Percentiles rank a stretch among this genome's conserved stretches.
Conservation (phyloP, 2,329 filamentous ascomycete species). For the Colletotrichum musae region DNA sequence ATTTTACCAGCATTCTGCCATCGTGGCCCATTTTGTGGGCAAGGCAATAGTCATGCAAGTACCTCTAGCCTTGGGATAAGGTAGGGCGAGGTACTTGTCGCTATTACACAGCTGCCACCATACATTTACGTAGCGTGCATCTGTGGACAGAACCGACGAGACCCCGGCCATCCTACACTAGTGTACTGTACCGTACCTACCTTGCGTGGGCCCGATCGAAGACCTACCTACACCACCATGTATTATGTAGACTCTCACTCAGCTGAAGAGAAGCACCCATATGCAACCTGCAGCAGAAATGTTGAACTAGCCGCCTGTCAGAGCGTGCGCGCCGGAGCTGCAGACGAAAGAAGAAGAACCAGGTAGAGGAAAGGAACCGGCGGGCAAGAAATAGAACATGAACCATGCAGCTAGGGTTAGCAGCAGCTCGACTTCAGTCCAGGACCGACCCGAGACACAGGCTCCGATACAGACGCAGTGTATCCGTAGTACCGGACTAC, state of each 20-base stretch:
- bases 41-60: background rate
- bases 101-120: too few species aligned
- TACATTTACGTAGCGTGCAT: conserved; percentile 2
- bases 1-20: conserved; percentile 2
- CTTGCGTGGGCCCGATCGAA: conserved; percentile 12
- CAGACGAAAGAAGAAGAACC: conserved; percentile 6
- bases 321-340: conserved; percentile 34
- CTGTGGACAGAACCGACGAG: background rate
- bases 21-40: background rate
- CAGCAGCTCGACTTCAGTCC: conserved; percentile 14
- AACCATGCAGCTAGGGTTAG: conserved; percentile 3
- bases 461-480: conserved; percentile 23
- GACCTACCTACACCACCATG: background rate
- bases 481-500: too few species aligned
- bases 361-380: conserved; percentile 13
- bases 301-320: conserved; percentile 29
- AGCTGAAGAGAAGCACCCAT: conserved; percentile 24
- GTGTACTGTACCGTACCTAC: too few species aligned
- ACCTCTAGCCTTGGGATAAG: background rate
- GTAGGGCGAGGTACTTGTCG: too few species aligned
- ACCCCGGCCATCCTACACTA: background rate
- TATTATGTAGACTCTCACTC: background rate
- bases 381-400: conserved; percentile 10
- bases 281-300: conserved; percentile 32
- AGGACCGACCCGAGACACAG: conserved; percentile 1